Evolutionary conservation across 73 alveolate genomes (phyloP), one percentile per base, ranked within the genome.

Genomic region (Paramecium sonneborni): DNA sequence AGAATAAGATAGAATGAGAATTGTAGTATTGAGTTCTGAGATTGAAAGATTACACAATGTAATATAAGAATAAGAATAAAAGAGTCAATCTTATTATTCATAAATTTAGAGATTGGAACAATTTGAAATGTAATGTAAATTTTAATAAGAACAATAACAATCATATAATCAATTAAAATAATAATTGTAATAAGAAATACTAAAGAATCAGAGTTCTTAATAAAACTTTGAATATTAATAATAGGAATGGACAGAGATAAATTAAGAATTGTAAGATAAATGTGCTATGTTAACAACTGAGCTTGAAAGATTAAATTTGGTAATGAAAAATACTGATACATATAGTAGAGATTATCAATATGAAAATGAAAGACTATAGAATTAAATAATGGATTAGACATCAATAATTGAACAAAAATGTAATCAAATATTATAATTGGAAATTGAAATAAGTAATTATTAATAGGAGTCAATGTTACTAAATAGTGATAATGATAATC

Each of bases 231-330:
- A 76, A 44, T 44, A 76, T 76, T 76, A 21, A 18, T 41, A 76
- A 76, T 37, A 21, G 24, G 35, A 39, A 79, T 30, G 76, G 87
- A n/a, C 6, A n/a, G n/a, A 62, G 24, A 32, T 43, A 62, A 62
- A 32, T 62, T 62, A 21, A 7, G 87, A 74, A 11, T 35, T 34
- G 18, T 34, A 79, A 26, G 44, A 79, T 24, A 21, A 79, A 18
- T 46, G 44, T 41, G 74, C 76, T 1, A 43, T 79, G 90, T 44
- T 79, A 79, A 79, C 76, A n/a, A 79, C 90, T 20, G 90, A 79
- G 20, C 35, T 79, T 10, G 90, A 79, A 18, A 79, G 90, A 79
- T 79, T 79, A 79, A 79, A 79, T 72, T 38, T 35, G 3, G 55
- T 72, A 3, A 35, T 72, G n/a, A 72, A 34, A n/a, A 62, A 72